Base-by-base conservation (phyloP, 2,329 filamentous ascomycete genomes). In the Aspergillus clavatus region DNA sequence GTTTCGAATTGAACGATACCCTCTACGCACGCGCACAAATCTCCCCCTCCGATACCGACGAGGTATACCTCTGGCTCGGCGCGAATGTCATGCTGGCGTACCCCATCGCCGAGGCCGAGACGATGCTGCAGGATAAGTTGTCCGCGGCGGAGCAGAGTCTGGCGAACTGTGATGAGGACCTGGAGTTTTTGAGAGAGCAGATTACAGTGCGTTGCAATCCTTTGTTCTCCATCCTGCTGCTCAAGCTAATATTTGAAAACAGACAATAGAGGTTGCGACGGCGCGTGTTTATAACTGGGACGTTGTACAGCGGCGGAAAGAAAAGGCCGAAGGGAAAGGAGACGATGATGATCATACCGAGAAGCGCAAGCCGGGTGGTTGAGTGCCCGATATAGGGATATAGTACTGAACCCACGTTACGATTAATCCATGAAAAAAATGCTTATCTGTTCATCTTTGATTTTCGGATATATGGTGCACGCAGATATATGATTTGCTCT, bases 251-350 rank as follows among this genome's bases (percentile, higher is more conserved):
- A n/a, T 3, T 10, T 22, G 18, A 7, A 1, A 11, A n/a, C 55
- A 94, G 88, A 96, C 90, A 0, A 84, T 98, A 75, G 93, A 98
- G 70, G 93, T 98, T 26, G 93, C 93, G 3, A 89, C 91, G 31
- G 93, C 93, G 18, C 80, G 93, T 53, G 90, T 98, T n/a, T 97
- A 98, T 71, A 98, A 98, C 70, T 97, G 93, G 91, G 93, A 98
- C 62, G 89, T 98, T 4, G 88, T 91, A 35, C 87, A 95, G 74
- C 88, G 94, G 71, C 79, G 93, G 57, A 96, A 95, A 75, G 89
- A 95, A 50, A 93, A 89, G 68, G 76, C 72, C 3, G 72, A 76
- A 31, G 72, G 70, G 38, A 70, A 72, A 64, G 68, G 68, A 11
- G 68, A 61, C 40, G 79, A 82, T 51, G 82, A 69, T 33, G 63